Evolutionary conservation across 495 filamentous ascomycete genomes (phyloP).

Genomic region (Oidiodendron maius): DNA sequence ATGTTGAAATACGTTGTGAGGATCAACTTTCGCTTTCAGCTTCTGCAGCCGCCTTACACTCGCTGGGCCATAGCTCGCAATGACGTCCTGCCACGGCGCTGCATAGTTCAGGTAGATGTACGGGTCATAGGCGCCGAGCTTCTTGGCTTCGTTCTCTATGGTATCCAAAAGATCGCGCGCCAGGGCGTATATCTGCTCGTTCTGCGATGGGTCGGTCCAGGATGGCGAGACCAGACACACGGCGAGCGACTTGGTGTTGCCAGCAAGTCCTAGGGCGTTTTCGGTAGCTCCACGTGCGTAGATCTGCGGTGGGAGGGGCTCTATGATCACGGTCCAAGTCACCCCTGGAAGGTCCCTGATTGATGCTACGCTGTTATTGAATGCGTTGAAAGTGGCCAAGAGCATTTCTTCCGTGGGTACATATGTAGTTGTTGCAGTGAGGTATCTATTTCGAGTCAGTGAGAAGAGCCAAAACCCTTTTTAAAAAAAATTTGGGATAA

Average conservation of each 20-base stretch:
- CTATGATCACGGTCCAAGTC: slow-evolving; percentile 40
- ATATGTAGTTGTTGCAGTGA: too few species aligned
- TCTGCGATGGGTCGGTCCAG: too few species aligned
- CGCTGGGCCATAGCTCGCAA: slow-evolving; percentile 32
- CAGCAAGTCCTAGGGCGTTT: slow-evolving; percentile 45
- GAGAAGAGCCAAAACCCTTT: too few species aligned
- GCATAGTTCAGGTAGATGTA: slow-evolving; percentile 34
- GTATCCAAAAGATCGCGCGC: neutral
- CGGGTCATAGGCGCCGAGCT: neutral
- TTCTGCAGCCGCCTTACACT: slow-evolving; percentile 26
- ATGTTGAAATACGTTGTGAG: slow-evolving; percentile 31
- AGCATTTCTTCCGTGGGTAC: too few species aligned
- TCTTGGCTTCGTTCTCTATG: neutral
- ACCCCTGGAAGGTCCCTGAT: too few species aligned
- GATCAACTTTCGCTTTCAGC: slow-evolving; percentile 35
- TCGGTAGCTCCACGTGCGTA: slow-evolving; percentile 38
- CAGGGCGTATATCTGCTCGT: slow-evolving; percentile 12
- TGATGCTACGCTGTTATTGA: neutral
- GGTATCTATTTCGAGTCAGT: too few species aligned
- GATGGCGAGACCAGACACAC: too few species aligned
- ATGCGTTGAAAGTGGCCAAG: slow-evolving; percentile 29
- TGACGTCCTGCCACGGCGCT: slow-evolving; percentile 29
- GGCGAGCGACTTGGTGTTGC: too few species aligned
- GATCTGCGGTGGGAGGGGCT: slow-evolving; percentile 30
- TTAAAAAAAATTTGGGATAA: too few species aligned